Conservation (phyloP, 352 stramenopile genomes). For the Globisporangium camurandrum region DNA sequence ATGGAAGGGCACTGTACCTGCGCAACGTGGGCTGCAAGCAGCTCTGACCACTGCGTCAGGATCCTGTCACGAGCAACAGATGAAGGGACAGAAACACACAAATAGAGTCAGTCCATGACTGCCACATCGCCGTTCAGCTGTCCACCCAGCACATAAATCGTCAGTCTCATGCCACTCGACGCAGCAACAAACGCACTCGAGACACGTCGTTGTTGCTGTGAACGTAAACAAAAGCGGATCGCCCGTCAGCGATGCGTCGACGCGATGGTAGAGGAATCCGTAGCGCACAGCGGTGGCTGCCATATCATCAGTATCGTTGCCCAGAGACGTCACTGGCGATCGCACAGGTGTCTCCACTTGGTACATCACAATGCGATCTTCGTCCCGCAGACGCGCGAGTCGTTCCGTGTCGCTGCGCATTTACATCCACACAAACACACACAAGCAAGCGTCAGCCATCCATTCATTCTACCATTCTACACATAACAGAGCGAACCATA, state of each 20-base stretch:
- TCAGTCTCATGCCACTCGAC: background rate
- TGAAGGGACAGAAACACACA: background rate
- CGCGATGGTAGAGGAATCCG: slow-evolving; percentile 68
- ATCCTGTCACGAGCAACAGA: slow-evolving; percentile 16
- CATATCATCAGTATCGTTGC: slow-evolving; percentile 7
- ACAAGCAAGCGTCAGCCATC: background rate
- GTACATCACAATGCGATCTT: slow-evolving; percentile 73
- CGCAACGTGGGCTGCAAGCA: slow-evolving; percentile 36
- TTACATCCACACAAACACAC: background rate
- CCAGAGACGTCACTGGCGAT: slow-evolving; percentile 6
- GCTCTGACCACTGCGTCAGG: slow-evolving; percentile 44
- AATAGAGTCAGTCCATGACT: no score
- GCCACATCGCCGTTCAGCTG: no score
- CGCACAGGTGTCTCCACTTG: slow-evolving; percentile 30
- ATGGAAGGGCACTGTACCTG: slow-evolving; percentile 10
- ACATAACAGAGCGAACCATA: background rate
- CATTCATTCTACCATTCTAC: background rate
- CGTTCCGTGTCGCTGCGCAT: slow-evolving; percentile 45
- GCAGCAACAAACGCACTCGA: slow-evolving; percentile 22
- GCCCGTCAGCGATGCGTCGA: slow-evolving; percentile 36
- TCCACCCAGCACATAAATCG: no score
- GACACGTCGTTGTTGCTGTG: slow-evolving; percentile 44
- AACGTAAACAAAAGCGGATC: slow-evolving; percentile 71
- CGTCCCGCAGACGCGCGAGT: slow-evolving; percentile 48
- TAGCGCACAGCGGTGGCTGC: slow-evolving; percentile 25